Evolutionary conservation across 1,284 basidiomycete genomes (phyloP).

Genomic region (Ceratobasidium sp.): DNA sequence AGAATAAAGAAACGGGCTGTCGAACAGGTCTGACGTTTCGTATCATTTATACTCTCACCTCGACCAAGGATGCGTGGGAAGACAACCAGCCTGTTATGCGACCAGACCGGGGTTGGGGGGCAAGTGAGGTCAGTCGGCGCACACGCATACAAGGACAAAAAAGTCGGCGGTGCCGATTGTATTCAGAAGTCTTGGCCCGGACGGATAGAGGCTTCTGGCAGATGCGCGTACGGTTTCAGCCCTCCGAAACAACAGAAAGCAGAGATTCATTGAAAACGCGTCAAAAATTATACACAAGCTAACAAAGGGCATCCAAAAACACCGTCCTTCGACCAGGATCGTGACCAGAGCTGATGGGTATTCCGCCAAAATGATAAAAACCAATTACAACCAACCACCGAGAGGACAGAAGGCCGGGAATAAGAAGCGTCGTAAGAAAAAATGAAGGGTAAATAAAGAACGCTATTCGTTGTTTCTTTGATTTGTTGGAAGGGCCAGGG

Average conservation of each 20-base stretch:
- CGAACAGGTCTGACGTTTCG: background rate
- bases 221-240: background rate
- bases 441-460: conserved; percentile 17
- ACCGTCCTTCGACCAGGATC: background rate
- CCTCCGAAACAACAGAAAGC: background rate
- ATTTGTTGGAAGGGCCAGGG: background rate
- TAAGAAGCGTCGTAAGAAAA: background rate
- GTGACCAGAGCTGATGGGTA: conserved; percentile 15
- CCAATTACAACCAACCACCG: conserved; percentile 24
- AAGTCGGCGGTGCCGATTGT: background rate
- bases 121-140: conserved; percentile 21
- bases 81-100: background rate
- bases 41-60: background rate
- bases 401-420: background rate
- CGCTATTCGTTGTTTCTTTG: background rate
- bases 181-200: background rate
- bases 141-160: background rate
- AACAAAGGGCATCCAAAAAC: background rate
- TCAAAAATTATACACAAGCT: background rate
- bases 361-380: conserved; percentile 7
- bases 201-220: background rate
- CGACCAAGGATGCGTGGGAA: conserved; percentile 24
- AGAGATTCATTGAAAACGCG: background rate
- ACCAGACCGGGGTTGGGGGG: conserved; percentile 4
- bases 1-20: background rate